Conservation (phyloP, 768 basidiomycete genomes). For the Boletus patriciae region DNA sequence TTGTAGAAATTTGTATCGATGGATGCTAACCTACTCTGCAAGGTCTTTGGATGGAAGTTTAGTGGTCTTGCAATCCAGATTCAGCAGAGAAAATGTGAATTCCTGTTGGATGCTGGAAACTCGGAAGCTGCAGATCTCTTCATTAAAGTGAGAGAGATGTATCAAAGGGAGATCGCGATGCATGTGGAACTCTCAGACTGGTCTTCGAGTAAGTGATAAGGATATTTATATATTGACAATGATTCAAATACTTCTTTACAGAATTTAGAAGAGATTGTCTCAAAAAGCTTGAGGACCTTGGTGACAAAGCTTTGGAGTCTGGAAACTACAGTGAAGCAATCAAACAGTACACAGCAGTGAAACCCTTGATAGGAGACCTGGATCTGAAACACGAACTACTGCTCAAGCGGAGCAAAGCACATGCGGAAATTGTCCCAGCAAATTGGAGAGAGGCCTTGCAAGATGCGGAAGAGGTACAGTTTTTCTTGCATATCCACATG, state of each 20-base stretch:
- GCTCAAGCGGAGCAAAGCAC: conserved; percentile 16
- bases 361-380: conserved; percentile 7
- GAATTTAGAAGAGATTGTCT: conserved; percentile 11
- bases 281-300: conserved; percentile 7
- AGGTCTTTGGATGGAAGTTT: conserved; percentile 26
- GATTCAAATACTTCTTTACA: background rate
- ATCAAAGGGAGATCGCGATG: conserved; percentile 12
- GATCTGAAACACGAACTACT: conserved; percentile 1
- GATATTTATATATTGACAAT: background rate
- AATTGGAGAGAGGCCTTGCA: conserved; percentile 5
- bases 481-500: background rate
- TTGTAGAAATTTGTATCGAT: background rate
- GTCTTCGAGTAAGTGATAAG: conserved; percentile 3
- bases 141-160: conserved; percentile 1
- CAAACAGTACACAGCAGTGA: conserved; percentile 13
- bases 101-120: background rate
- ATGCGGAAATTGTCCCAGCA: background rate
- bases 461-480: conserved; percentile 19
- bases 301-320: conserved; percentile 2
- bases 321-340: conserved; percentile 12
- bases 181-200: conserved; percentile 18
- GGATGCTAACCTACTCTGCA: background rate
- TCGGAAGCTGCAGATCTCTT: conserved; percentile 10
- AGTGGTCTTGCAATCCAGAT: conserved; percentile 16
- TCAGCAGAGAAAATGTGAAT: conserved; percentile 15